Base-by-base conservation (phyloP, 352 stramenopile species). In the Chrysophaeum taylorii region DNA sequence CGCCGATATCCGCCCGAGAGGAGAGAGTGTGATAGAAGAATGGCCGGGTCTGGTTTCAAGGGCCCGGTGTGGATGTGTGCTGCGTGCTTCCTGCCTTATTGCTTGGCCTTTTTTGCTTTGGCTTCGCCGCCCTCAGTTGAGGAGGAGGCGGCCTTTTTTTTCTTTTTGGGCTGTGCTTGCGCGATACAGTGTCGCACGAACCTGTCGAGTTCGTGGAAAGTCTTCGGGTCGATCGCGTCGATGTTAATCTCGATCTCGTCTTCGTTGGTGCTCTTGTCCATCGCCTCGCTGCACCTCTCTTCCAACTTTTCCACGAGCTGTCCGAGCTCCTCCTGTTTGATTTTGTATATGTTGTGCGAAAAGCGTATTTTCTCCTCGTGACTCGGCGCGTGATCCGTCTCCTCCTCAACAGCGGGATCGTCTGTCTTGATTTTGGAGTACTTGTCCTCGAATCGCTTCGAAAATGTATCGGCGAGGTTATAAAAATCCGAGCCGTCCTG, bases 401-500 rank as follows among this genome's bases (percentile, higher is more conserved):
- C 61, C 25, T 25, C 60, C 61, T 52, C 61, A 12, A 35, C 68
- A 25, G 21, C 15, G 38, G 37, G 33, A 12, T 64, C 68, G 2
- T 76, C 78, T 38, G 73, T 61, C 52, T 78, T 50, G 36, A 86
- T 53, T 68, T 85, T 87, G 12, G 45, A 33, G 60, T 82, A 87
- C 63, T 86, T 84, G n/a, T 88, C 80, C 72, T 90, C 84, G 73
- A 87, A 92, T 68, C 82, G 82, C 68, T 88, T 86, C 45, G 76
- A 78, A 63, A 91, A 81, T 21, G 62, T 75, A 68, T 86, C 43
- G 29, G 85, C 86, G 36, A 92, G 72, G 18, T 84, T 68, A 71
- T 82, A 84, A 74, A 90, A 87, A 68, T 90, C 82, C 54, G 61
- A 81, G 25, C 43, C 43, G 64, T 75, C 71, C 27, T 50, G 31